Evolutionary conservation across 2,329 filamentous ascomycete species (phyloP).

Genomic region (Plectosphaerella plurivora): DNA sequence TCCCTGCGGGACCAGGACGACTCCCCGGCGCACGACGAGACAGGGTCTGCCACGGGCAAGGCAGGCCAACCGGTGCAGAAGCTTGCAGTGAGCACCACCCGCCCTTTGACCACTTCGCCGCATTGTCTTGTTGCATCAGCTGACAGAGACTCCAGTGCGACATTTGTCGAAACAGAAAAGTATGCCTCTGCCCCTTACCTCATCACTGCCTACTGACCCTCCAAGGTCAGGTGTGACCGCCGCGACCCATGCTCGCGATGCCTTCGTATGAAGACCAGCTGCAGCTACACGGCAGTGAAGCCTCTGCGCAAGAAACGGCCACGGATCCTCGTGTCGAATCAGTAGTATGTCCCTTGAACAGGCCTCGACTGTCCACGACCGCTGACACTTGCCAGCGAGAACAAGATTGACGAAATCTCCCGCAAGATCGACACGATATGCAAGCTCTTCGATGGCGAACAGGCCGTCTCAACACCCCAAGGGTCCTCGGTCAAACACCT

Average conservation of each 20-base stretch:
- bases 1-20: too few species aligned
- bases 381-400: background rate
- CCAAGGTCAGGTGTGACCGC: slow-evolving; percentile 7
- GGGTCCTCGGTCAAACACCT: slow-evolving; percentile 6
- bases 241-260: slow-evolving; percentile 6
- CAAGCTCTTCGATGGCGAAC: background rate
- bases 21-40: too few species aligned
- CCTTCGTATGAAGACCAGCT: background rate
- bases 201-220: background rate
- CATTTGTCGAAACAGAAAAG: background rate
- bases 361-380: too few species aligned
- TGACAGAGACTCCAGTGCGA: background rate
- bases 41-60: too few species aligned
- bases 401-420: slow-evolving; percentile 5
- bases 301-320: slow-evolving; percentile 3
- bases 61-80: too few species aligned
- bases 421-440: slow-evolving; percentile 4
- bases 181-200: background rate
- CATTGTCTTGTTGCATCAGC: too few species aligned
- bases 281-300: slow-evolving; percentile 2
- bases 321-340: slow-evolving; percentile 1
- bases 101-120: too few species aligned
- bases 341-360: slow-evolving; percentile 1
- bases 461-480: background rate
- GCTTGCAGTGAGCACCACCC: too few species aligned